Evolutionary conservation across 2,329 filamentous ascomycete species (phyloP).

Genomic region (Calonectria fujianensis): DNA sequence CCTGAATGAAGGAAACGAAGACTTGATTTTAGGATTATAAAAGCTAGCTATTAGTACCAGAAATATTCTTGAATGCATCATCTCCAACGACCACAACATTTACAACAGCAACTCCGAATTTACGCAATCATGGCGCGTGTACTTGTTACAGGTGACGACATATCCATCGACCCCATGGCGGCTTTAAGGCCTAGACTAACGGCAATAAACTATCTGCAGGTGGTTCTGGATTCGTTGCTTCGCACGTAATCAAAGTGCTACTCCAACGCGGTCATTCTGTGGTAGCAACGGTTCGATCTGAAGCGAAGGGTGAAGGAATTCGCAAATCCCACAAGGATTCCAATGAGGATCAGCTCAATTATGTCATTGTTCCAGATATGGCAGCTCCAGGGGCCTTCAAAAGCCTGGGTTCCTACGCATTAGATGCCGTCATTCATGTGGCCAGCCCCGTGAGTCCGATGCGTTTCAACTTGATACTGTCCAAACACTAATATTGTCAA

Average conservation of each 20-base stretch:
- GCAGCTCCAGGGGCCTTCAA: constrained; percentile 5
- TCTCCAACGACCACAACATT: background rate
- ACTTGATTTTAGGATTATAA: background rate
- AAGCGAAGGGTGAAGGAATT: constrained; percentile 19
- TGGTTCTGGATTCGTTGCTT: constrained; percentile 32
- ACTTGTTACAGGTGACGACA: constrained; percentile 16
- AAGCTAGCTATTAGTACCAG: background rate
- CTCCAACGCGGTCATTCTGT: constrained; percentile 31
- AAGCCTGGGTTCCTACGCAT: background rate
- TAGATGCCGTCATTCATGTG: constrained; percentile 32
- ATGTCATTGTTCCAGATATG: constrained; percentile 30
- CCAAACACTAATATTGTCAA: background rate
- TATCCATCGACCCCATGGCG: background rate
- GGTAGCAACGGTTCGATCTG: constrained; percentile 28
- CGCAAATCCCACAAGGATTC: background rate
- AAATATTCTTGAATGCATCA: background rate
- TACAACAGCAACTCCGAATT: background rate
- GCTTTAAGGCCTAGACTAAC: background rate
- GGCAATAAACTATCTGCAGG: constrained; percentile 4
- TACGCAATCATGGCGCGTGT: background rate
- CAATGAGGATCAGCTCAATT: background rate
- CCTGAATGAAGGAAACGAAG: background rate
- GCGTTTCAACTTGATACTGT: no score
- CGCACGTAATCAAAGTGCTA: constrained; percentile 29
- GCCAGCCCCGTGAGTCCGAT: constrained; percentile 28